Evolutionary conservation across 2,329 filamentous ascomycete genomes (phyloP).

Genomic region (Alternaria solani): DNA sequence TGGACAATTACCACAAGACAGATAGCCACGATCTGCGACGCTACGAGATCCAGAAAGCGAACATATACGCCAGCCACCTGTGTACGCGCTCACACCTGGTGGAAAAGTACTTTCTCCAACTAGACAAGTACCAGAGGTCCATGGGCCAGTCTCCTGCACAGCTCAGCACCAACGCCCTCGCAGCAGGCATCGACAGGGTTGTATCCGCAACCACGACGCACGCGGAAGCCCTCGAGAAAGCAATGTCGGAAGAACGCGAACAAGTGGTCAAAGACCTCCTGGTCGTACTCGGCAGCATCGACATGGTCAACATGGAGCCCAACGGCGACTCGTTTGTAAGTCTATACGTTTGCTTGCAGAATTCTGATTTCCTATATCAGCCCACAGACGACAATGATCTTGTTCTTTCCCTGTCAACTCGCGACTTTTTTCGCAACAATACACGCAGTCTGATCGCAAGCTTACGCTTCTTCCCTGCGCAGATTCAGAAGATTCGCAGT

Average conservation of each 20-base stretch:
- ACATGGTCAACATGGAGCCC: conserved; percentile 83
- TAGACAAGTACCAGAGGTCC: conserved; percentile 65
- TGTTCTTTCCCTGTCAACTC: conserved; percentile 12
- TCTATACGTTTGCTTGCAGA: conserved; percentile 30
- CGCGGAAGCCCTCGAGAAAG: conserved; percentile 62
- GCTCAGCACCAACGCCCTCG: conserved; percentile 32
- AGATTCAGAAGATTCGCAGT: conserved; percentile 84
- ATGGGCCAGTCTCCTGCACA: conserved; percentile 57
- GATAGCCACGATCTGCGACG: conserved; percentile 52
- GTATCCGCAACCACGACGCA: conserved; percentile 26
- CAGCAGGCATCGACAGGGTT: conserved; percentile 43
- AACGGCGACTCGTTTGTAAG: conserved; percentile 71
- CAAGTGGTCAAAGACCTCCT: conserved; percentile 83
- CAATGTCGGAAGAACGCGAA: conserved; percentile 79
- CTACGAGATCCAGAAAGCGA: conserved; percentile 90
- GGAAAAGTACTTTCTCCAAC: conserved; percentile 82
- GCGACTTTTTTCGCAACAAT: conserved; percentile 16
- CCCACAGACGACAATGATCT: conserved; percentile 1
- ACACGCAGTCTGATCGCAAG: conserved; percentile 23
- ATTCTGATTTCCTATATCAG: conserved; percentile 22
- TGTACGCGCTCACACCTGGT: conserved; percentile 85
- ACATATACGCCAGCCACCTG: conserved; percentile 83
- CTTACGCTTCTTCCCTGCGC: conserved; percentile 39
- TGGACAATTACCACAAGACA: conserved; percentile 31
- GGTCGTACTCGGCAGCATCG: conserved; percentile 76